Conservation (phyloP, 2,329 filamentous ascomycete genomes). For the Trichoderma gracile region DNA sequence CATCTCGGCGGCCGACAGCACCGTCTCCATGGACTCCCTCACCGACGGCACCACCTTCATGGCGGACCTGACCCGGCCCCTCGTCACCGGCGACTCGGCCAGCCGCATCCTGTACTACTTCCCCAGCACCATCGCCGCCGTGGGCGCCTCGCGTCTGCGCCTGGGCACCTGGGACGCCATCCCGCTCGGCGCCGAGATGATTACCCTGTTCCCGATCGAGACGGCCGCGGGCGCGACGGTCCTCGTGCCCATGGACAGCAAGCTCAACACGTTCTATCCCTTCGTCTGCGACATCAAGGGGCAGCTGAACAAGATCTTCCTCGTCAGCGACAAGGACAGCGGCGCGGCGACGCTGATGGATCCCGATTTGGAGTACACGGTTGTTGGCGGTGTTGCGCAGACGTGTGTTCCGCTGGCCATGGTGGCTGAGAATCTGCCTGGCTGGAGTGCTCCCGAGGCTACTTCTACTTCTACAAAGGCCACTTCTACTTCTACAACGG, state of each 20-base stretch:
- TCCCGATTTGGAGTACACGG: background rate
- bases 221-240: background rate
- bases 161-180: background rate
- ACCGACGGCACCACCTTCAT: slow-evolving; percentile 1
- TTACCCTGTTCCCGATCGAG: background rate
- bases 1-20: slow-evolving; percentile 8
- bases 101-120: slow-evolving; percentile 10
- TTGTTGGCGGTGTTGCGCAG: slow-evolving; percentile 2
- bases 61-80: background rate
- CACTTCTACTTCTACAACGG: background rate
- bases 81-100: background rate
- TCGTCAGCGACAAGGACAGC: background rate
- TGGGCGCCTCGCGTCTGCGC: slow-evolving; percentile 7
- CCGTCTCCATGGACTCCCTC: background rate
- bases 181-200: background rate
- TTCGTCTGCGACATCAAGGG: slow-evolving; percentile 2
- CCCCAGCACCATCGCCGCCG: slow-evolving; percentile 4
- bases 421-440: slow-evolving; percentile 1
- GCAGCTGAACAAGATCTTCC: slow-evolving; percentile 15
- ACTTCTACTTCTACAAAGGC: background rate
- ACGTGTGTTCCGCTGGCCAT: slow-evolving; percentile 2
- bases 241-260: slow-evolving; percentile 4
- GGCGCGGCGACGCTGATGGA: background rate
- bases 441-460: background rate
- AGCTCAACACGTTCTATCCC: slow-evolving; percentile 1